A percentile compares a stretch with the other conserved stretches of the same genome.
Conservation (phyloP, 441 rosid species). For the Cnidoscolus chayamansa region DNA sequence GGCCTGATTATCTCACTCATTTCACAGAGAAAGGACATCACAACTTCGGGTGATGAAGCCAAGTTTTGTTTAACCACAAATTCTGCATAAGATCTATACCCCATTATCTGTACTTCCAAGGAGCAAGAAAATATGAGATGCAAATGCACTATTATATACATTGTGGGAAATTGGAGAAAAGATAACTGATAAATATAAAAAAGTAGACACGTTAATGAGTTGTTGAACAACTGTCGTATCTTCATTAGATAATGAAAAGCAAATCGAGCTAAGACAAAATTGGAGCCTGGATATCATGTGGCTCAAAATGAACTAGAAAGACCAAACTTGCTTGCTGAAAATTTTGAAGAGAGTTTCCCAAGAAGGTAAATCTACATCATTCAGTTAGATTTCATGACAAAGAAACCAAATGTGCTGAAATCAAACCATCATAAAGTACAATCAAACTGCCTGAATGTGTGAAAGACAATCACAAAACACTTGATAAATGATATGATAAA, state of each 20-base stretch:
- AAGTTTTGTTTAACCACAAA: slow-evolving; percentile 66
- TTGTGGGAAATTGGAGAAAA: background rate
- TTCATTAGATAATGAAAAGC: too few relatives aligned
- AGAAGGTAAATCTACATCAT: background rate
- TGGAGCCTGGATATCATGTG: background rate
- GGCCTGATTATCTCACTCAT: slow-evolving; percentile 71
- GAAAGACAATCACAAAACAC: slow-evolving; percentile 3
- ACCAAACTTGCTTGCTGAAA: background rate
- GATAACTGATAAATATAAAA: background rate
- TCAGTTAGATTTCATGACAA: background rate
- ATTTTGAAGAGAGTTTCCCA: background rate
- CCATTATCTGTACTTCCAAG: slow-evolving; percentile 86
- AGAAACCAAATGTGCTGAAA: background rate
- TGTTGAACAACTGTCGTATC: too few relatives aligned
- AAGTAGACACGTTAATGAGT: background rate
- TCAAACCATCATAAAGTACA: too few relatives aligned
- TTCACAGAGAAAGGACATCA: slow-evolving; percentile 72
- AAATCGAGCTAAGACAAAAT: too few relatives aligned
- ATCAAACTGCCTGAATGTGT: slow-evolving; percentile 14
- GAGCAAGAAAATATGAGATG: slow-evolving; percentile 26
- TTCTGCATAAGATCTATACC: slow-evolving; percentile 71
- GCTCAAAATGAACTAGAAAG: background rate
- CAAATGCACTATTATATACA: background rate
- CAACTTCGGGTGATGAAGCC: slow-evolving; percentile 85
- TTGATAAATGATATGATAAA: slow-evolving; percentile 13